phyloP scores from a whole-genome alignment of 768 basidiomycete species.

The Calocybe cyanea region DNA sequence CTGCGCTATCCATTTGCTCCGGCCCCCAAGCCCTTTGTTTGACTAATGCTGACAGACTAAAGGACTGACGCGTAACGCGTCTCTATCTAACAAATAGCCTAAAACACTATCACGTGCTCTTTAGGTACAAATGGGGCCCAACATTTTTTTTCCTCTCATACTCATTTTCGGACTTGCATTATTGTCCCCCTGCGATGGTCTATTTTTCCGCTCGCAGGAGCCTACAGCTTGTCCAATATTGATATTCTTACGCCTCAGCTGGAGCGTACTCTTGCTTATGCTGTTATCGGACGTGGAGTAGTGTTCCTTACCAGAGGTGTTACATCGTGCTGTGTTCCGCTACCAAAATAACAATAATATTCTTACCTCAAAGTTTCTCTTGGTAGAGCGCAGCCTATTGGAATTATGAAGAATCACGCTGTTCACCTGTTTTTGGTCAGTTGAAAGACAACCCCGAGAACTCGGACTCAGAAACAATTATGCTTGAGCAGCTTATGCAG shows the following conservation, averaged over 20 bases:
- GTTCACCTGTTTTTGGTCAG: too few relatives aligned
- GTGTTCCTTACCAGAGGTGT: conserved; percentile 34
- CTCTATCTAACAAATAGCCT: conserved; percentile 5
- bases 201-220: conserved; percentile 28
- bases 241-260: conserved; percentile 25
- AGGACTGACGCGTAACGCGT: not conserved
- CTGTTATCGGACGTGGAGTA: conserved; percentile 23
- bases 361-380: too few relatives aligned
- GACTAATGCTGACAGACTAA: not conserved
- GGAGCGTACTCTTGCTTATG: conserved; percentile 27
- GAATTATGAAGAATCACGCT: too few relatives aligned
- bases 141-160: conserved; percentile 11
- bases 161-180: conserved; percentile 27
- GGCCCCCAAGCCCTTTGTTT: not conserved
- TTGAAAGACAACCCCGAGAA: too few relatives aligned
- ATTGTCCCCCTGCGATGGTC: conserved; percentile 33
- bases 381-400: too few relatives aligned
- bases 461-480: too few relatives aligned
- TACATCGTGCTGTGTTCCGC: conserved; percentile 18
- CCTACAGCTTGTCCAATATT: conserved; percentile 29
- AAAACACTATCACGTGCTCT: conserved; percentile 13
- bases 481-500: too few relatives aligned
- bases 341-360: not conserved
- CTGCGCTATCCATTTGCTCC: conserved; percentile 60
- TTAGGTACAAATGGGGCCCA: conserved; percentile 7